These are phyloP conservation scores for Penicillium sp. DNA, from an alignment of 2,329 filamentous ascomycete genomes.

Conservation along the genomic window DNA sequence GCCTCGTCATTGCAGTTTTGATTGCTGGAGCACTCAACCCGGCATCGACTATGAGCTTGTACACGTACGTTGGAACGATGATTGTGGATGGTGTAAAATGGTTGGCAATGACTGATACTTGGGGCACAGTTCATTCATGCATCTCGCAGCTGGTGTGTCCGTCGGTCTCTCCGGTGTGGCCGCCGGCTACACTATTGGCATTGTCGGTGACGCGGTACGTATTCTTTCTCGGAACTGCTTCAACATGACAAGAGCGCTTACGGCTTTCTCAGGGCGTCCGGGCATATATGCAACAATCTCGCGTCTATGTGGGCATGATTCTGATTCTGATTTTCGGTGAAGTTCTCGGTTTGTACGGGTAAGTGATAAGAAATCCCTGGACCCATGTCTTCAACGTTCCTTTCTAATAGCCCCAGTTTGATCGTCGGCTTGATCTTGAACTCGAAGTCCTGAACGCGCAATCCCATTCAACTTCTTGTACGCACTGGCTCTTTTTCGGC, in stretches of 20 bases:
- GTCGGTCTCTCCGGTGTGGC: slow-evolving; percentile 91
- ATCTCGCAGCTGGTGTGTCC: slow-evolving; percentile 83
- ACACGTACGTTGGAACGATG: slow-evolving; percentile 59
- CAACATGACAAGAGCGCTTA: slow-evolving; percentile 19
- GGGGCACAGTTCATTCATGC: slow-evolving; percentile 73
- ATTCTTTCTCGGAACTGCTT: slow-evolving; percentile 8
- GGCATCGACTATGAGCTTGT: slow-evolving; percentile 72
- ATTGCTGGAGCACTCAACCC: slow-evolving; percentile 87
- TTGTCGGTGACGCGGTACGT: slow-evolving; percentile 83
- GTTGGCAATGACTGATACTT: slow-evolving; percentile 16
- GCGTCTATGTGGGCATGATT: slow-evolving; percentile 98
- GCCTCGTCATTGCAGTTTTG: slow-evolving; percentile 92
- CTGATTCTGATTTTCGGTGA: slow-evolving; percentile 98
- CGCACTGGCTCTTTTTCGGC: slow-evolving; percentile 2
- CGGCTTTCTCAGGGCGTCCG: slow-evolving; percentile 63
- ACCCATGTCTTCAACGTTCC: background rate
- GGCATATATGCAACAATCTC: slow-evolving; percentile 92
- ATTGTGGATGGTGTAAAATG: slow-evolving; percentile 15
- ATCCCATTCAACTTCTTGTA: background rate
- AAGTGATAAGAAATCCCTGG: slow-evolving; percentile 35
- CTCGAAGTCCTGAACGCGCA: slow-evolving; percentile 57
- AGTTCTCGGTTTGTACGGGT: slow-evolving; percentile 96
- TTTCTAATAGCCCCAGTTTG: slow-evolving; percentile 55
- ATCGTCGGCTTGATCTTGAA: slow-evolving; percentile 93
- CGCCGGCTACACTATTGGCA: slow-evolving; percentile 92